Percentiles rank a stretch among this genome's conserved stretches.
Conservation (phyloP, 148 eudicot genomes). For the Vaccinium darrowii region DNA sequence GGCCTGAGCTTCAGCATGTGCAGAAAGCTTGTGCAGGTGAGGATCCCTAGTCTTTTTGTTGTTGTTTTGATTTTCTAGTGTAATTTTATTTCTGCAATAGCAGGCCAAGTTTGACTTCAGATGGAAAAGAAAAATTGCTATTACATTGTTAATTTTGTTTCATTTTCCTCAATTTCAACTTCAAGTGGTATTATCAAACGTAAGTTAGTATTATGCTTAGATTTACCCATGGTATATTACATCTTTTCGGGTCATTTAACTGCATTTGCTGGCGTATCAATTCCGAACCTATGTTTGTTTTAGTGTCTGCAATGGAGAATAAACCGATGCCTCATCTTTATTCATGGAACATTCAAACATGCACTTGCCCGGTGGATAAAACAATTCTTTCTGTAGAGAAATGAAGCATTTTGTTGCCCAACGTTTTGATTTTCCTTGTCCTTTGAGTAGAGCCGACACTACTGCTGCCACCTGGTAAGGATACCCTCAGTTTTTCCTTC, state of each 20-base stretch:
- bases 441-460: background rate
- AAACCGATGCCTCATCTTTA: background rate
- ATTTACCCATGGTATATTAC: background rate
- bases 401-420: background rate
- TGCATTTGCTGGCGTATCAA: background rate
- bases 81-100: background rate
- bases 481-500: background rate
- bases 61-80: background rate
- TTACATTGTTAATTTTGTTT: background rate
- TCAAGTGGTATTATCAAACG: background rate
- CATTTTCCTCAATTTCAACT: constrained; percentile 1
- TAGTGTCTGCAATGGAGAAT: background rate
- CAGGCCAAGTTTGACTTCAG: constrained; percentile 5
- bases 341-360: constrained; percentile 1
- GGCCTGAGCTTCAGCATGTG: constrained; percentile 75
- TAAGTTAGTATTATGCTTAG: background rate
- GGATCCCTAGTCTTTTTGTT: background rate
- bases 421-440: background rate
- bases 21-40: constrained; percentile 82
- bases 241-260: background rate
- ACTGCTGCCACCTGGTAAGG: background rate
- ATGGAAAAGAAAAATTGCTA: constrained; percentile 8
- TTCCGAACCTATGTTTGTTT: background rate
- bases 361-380: background rate
- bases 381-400: background rate